Percentiles rank a stretch among this genome's conserved stretches.
phyloP scores from a whole-genome alignment of 352 stramenopile genomes.

The Phytopythium chamaehyphon region DNA sequence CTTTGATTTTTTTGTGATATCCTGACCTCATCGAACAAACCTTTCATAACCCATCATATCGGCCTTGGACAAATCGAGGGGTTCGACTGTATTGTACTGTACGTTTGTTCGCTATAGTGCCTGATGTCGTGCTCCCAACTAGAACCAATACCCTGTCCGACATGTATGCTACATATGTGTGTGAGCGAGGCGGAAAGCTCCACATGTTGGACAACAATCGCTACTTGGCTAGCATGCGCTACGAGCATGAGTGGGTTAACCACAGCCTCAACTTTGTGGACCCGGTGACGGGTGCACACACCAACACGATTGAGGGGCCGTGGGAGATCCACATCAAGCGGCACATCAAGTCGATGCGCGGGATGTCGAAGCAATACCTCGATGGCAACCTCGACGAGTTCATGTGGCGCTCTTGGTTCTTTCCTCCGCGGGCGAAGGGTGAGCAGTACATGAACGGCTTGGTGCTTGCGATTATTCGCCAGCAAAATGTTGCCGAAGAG shows the following conservation, averaged over 20 bases:
- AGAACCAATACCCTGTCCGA: constrained; percentile 17
- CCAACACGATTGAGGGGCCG: constrained; percentile 16
- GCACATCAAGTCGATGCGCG: constrained; percentile 13
- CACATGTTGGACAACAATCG: constrained; percentile 19
- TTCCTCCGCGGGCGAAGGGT: neutral
- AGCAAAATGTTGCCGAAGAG: neutral
- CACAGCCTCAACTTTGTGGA: constrained; percentile 19
- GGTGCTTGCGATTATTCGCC: constrained; percentile 5
- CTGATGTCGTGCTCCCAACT: too few relatives aligned
- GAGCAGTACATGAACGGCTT: constrained; percentile 10
- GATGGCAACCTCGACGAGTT: constrained; percentile 10
- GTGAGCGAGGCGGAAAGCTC: constrained; percentile 2
- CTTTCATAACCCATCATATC: too few relatives aligned
- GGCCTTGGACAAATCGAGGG: too few relatives aligned
- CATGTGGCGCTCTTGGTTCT: constrained; percentile 13
- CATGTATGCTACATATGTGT: constrained; percentile 19
- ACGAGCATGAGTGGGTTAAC: constrained; percentile 15
- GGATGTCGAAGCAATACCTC: constrained; percentile 9
- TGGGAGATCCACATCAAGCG: constrained; percentile 15
- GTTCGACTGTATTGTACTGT: too few relatives aligned
- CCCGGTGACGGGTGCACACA: constrained; percentile 11
- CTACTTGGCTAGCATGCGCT: constrained; percentile 8
- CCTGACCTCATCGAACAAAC: too few relatives aligned
- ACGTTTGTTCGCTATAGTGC: too few relatives aligned
- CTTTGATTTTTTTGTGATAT: too few relatives aligned